phyloP scores from a whole-genome alignment of 2,329 filamentous ascomycete species.

The Cladophialophora chaetospira region DNA sequence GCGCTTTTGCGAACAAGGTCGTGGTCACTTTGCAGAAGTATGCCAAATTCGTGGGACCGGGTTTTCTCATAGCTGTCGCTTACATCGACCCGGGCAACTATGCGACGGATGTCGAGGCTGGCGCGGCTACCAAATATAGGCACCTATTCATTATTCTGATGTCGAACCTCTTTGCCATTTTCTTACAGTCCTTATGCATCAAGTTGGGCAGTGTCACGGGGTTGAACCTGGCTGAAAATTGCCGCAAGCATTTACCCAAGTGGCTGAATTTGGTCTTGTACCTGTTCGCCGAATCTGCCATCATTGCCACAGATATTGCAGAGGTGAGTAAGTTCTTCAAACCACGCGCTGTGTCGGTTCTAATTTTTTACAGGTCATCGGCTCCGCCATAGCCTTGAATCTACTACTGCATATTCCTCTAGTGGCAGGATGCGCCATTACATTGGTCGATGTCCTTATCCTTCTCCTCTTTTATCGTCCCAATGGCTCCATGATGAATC shows the following conservation, averaged over 20 bases:
- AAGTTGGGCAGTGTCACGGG: conserved; percentile 71
- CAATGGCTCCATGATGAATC: conserved; percentile 52
- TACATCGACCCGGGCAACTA: conserved; percentile 56
- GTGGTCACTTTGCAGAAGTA: conserved; percentile 41
- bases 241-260: conserved; percentile 63
- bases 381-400: conserved; percentile 59
- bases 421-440: conserved; percentile 60
- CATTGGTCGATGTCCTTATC: conserved; percentile 58
- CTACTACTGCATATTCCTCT: conserved; percentile 56
- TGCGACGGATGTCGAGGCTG: conserved; percentile 52
- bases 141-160: conserved; percentile 51
- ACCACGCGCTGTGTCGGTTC: not conserved
- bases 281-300: conserved; percentile 64
- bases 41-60: conserved; percentile 49
- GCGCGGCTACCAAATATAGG: conserved; percentile 47
- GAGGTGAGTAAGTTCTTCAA: conserved; percentile 51
- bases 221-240: conserved; percentile 67
- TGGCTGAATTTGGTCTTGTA: conserved; percentile 68
- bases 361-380: conserved; percentile 50
- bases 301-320: conserved; percentile 71
- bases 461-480: conserved; percentile 60
- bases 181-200: conserved; percentile 52
- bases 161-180: conserved; percentile 52
- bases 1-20: conserved; percentile 17
- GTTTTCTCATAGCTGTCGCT: conserved; percentile 52